phyloP scores from a whole-genome alignment of 2,329 filamentous ascomycete species.

The Fusarium sp. region DNA sequence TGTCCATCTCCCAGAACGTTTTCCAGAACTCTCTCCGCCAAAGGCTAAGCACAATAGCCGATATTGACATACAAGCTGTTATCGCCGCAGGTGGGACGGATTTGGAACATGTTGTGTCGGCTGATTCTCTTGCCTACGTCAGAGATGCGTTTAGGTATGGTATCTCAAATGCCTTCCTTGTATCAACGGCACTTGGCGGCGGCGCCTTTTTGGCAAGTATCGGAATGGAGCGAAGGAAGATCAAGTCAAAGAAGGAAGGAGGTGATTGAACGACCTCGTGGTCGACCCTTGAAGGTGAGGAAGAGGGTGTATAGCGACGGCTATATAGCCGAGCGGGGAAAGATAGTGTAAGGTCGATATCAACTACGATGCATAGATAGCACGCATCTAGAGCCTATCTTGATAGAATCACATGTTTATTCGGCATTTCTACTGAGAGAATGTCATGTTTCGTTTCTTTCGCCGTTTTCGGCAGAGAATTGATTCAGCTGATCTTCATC shows the following conservation, averaged over 20 bases:
- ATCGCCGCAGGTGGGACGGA: slow-evolving; percentile 25
- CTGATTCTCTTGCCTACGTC: slow-evolving; percentile 6
- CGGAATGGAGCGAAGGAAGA: slow-evolving; percentile 29
- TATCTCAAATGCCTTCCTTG: slow-evolving; percentile 32
- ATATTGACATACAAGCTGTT: slow-evolving; percentile 9
- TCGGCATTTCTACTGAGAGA: not conserved
- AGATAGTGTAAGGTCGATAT: not conserved
- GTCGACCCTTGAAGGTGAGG: not conserved
- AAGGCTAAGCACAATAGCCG: slow-evolving; percentile 4
- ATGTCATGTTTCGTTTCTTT: not conserved
- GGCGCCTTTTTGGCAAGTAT: slow-evolving; percentile 29
- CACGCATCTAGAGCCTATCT: not conserved
- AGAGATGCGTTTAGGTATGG: slow-evolving; percentile 24
- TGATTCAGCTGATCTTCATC: slow-evolving; percentile 17
- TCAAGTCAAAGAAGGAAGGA: slow-evolving; percentile 17
- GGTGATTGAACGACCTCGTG: not conserved
- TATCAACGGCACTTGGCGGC: slow-evolving; percentile 29
- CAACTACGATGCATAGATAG: not conserved
- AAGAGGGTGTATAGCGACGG: not conserved
- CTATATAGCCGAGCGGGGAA: not conserved
- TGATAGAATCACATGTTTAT: not conserved
- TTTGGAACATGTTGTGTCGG: slow-evolving; percentile 22
- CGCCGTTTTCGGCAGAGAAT: not conserved
- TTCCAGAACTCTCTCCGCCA: slow-evolving; percentile 26
- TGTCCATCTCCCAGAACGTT: slow-evolving; percentile 33